Conservation (phyloP, 768 basidiomycete species). For the Tulasnella sp. region DNA sequence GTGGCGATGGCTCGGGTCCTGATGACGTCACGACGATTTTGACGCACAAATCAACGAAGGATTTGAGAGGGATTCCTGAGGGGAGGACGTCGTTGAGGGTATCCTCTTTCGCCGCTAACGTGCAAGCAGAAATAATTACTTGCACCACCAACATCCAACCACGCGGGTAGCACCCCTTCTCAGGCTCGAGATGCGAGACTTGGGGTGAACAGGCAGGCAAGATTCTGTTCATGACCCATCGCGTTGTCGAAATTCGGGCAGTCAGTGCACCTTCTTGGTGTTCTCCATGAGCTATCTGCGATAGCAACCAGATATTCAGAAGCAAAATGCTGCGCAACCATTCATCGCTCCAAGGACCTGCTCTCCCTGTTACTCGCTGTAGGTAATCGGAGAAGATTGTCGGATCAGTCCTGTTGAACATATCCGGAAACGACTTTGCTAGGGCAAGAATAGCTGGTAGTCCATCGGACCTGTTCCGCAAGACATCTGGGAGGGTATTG, state of each 20-base stretch:
- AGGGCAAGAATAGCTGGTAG: background rate
- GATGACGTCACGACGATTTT: background rate
- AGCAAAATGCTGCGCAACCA: background rate
- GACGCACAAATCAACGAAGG: background rate
- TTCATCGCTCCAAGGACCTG: background rate
- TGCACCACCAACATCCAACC: background rate
- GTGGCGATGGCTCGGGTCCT: background rate
- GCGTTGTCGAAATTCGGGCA: background rate
- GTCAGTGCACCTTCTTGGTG: background rate
- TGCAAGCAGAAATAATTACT: background rate
- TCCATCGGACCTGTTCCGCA: background rate
- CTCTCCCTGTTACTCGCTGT: background rate
- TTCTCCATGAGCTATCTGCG: background rate
- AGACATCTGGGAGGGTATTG: background rate
- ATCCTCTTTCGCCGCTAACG: background rate
- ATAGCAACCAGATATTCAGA: background rate
- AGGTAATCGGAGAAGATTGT: background rate
- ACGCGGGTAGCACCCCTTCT: background rate
- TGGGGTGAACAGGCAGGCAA: background rate
- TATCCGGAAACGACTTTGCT: background rate
- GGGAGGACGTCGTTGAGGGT: background rate
- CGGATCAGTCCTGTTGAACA: background rate
- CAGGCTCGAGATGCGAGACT: background rate
- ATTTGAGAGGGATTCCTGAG: background rate
- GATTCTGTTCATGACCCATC: background rate